Evolutionary conservation across 2,329 filamentous ascomycete genomes (phyloP).

Genomic region (Leptographium radiaticola): DNA sequence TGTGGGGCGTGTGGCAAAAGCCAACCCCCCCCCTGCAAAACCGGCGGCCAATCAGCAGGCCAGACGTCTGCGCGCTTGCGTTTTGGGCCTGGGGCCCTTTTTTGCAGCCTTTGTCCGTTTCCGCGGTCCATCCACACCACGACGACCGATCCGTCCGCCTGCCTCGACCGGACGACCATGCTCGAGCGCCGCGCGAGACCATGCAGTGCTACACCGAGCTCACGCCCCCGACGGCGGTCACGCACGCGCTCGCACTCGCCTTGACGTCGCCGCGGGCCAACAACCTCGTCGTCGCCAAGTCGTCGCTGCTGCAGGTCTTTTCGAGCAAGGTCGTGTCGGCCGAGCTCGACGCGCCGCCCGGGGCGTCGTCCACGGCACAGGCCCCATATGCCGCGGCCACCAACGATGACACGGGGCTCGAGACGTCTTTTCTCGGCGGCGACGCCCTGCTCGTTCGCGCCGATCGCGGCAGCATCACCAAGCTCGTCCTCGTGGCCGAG

Average conservation of each 20-base stretch:
- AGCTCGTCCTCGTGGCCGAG: conserved; percentile 75
- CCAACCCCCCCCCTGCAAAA: not conserved
- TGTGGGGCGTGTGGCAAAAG: not conserved
- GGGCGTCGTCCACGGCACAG: conserved; percentile 21
- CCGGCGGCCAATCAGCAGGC: conserved; percentile 5
- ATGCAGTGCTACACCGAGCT: conserved; percentile 99
- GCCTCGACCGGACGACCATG: not conserved
- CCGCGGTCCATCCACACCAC: too few species aligned
- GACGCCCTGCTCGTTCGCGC: conserved; percentile 48
- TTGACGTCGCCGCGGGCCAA: conserved; percentile 63
- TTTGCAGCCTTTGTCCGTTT: not conserved
- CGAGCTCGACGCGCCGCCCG: conserved; percentile 40
- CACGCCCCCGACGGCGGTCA: conserved; percentile 85
- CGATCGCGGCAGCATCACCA: conserved; percentile 54
- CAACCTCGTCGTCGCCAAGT: conserved; percentile 85
- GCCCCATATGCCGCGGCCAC: not conserved
- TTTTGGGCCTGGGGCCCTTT: not conserved
- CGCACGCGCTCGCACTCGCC: conserved; percentile 67
- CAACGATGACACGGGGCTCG: conserved; percentile 50
- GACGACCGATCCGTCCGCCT: not conserved
- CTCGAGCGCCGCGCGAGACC: conserved; percentile 5
- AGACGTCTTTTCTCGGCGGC: conserved; percentile 51
- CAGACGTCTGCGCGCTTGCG: not conserved
- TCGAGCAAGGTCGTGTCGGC: conserved; percentile 53
- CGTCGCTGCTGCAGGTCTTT: conserved; percentile 88